Evolutionary conservation across 2,329 filamentous ascomycete species (phyloP), one percentile per base, ranked within the genome.

Genomic region (Hypoxylon sp.): DNA sequence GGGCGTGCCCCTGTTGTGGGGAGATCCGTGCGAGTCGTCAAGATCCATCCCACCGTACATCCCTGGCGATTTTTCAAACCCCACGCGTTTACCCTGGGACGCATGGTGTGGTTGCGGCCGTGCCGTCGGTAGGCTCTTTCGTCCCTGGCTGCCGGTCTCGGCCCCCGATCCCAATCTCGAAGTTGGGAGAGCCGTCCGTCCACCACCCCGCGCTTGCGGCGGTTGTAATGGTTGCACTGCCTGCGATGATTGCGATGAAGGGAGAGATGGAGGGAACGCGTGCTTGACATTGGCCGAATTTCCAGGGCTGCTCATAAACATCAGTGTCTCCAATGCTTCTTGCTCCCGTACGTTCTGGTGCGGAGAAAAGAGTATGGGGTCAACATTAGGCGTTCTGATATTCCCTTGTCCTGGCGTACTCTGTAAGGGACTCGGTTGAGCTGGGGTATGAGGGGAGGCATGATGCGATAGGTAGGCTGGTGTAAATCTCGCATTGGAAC

Each of bases 251-350:
- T 75, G 74, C 1, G 81, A 79, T 11, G 79, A 73, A n/a, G 59
- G 58, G 8, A 65, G 47, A 42, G 66, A 69, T 4, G 67, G 59
- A 2, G 86, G 83, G 64, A 88, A 88, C 8, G 80, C 76, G 66
- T 87, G 86, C 69, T 88, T 88, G 73, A 90, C 79, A 67, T 88
- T 89, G 46, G 87, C 84, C 48, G 91, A 91, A 78, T 93, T 92
- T 15, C 90, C 90, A 0, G 92, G 92, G 69, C 91, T 93, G 75
- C 92, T 93, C 89, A 96, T 92, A 75, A 94, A 94, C 27, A 95
- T 83, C 24, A 96, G 80, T 0, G 92, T 91, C 76, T 94, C 92
- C 51, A 95, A 89, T 5, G 93, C 93, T 74, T 95, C 93, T 75
- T 94, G 92, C 76, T 96, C 93, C 56, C 92, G 87, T 7, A 87